Evolutionary conservation across 2,329 filamentous ascomycete species (phyloP), one percentile per base, ranked within the genome.

Genomic region (Hypomyces rosellus): DNA sequence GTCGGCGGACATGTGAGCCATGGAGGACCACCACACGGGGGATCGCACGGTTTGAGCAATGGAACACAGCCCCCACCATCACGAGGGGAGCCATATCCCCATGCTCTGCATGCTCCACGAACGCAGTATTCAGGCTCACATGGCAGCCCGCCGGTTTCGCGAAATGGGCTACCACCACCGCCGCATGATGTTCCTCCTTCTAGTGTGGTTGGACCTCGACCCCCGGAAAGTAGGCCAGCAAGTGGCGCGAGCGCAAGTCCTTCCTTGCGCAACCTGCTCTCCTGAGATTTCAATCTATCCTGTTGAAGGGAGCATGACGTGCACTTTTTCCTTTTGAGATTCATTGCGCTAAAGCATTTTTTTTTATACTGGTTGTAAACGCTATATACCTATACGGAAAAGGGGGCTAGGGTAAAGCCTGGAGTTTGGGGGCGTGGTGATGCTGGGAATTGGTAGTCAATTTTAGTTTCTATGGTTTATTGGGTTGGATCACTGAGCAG

Each of bases 181-280:
- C 63, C 59, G 34, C 63, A 65, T 20, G 44, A 57, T 14, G 55
- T 55, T 56, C 66, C 42, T 30, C 48, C 56, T 8, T 49, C 52
- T n/a, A 48, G 49, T 7, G 43, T 56, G 60, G 69, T 55, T 18
- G 58, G 51, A 18, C 60, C 59, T 39, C 63, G 66, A 25, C 59
- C 63, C 33, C 57, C 70, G 49, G 75, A 78, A 45, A 64, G 54
- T 16, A 70, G 77, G 44, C 72, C 76, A 33, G 69, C 76, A 30
- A 79, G 78, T 46, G 85, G 85, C n/a, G 86, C 86, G 4, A 90
- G 87, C 60, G 85, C 86, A 14, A 90, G 84, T 61, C 86, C 87
- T 11, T 89, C 86, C 9, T 66, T 91, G 54, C 81, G 84, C 59
- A 90, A 91, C 60, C 67, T 91, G 45, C 74, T 91, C 48, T 85